Evolutionary conservation across 1,284 basidiomycete genomes (phyloP).

Genomic region (Puccinia triticina): DNA sequence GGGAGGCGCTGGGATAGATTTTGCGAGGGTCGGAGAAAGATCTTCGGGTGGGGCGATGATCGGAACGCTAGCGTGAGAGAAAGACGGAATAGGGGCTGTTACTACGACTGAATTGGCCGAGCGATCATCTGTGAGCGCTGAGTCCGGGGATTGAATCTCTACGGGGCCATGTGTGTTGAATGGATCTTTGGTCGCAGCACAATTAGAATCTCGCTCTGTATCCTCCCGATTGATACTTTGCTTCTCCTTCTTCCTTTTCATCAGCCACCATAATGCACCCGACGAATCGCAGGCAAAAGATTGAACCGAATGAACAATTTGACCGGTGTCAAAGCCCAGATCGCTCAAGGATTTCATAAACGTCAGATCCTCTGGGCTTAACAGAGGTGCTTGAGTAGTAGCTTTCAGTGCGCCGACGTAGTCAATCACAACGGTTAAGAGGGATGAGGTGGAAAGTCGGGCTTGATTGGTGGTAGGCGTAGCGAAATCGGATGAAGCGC

Average conservation of each 20-base stretch:
- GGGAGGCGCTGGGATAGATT: not conserved
- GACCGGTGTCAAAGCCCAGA: slow-evolving; percentile 88
- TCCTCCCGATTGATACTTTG: slow-evolving; percentile 34
- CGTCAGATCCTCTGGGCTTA: slow-evolving; percentile 68
- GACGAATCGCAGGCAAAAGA: slow-evolving; percentile 89
- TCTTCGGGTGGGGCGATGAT: not conserved
- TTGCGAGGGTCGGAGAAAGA: not conserved
- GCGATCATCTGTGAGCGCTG: not conserved
- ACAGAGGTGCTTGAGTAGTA: slow-evolving; percentile 33
- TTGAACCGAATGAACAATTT: slow-evolving; percentile 88
- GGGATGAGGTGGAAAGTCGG: slow-evolving; percentile 78
- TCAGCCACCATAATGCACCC: slow-evolving; percentile 95
- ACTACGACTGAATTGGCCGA: not conserved
- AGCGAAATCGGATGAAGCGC: slow-evolving; percentile 66
- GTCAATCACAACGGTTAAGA: slow-evolving; percentile 39
- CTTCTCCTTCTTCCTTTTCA: slow-evolving; percentile 71
- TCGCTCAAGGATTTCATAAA: slow-evolving; percentile 74
- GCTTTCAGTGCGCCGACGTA: slow-evolving; percentile 43
- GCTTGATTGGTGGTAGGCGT: slow-evolving; percentile 71
- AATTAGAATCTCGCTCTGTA: slow-evolving; percentile 10
- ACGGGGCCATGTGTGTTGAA: not conserved
- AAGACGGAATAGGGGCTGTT: not conserved
- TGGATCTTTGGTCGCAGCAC: slow-evolving; percentile 3
- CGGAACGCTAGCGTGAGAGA: not conserved
- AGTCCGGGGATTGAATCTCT: slow-evolving; percentile 5